These are phyloP conservation scores for Suhomyces bolitotheri DNA, from an alignment of 1,139 yeast species.

Conservation along the genomic window DNA sequence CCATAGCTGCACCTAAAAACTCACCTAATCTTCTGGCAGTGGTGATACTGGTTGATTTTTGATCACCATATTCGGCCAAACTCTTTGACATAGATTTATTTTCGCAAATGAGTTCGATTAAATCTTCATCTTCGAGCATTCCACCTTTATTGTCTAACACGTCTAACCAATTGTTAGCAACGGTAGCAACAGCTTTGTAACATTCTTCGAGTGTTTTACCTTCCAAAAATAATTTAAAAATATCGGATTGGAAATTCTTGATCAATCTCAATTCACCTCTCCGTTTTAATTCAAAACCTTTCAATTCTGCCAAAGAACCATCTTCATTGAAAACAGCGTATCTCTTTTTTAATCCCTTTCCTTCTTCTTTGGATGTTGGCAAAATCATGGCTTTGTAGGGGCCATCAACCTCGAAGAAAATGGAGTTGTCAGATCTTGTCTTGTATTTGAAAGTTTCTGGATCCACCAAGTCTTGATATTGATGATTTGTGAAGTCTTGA, in stretches of 20 bases:
- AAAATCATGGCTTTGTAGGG: slow-evolving; percentile 97
- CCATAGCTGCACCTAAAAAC: slow-evolving; percentile 96
- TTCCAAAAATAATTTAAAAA: slow-evolving; percentile 85
- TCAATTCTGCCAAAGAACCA: slow-evolving; percentile 90
- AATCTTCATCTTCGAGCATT: slow-evolving; percentile 89
- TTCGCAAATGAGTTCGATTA: slow-evolving; percentile 92
- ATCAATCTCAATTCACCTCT: slow-evolving; percentile 94
- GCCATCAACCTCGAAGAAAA: slow-evolving; percentile 97
- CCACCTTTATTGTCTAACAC: slow-evolving; percentile 85
- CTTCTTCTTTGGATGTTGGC: slow-evolving; percentile 97
- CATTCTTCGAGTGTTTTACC: slow-evolving; percentile 79
- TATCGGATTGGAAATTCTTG: slow-evolving; percentile 92
- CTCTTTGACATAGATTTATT: slow-evolving; percentile 95
- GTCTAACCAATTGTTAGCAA: slow-evolving; percentile 95
- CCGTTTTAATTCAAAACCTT: slow-evolving; percentile 95
- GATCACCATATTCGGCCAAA: slow-evolving; percentile 82
- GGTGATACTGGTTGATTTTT: slow-evolving; percentile 92
- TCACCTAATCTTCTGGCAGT: slow-evolving; percentile 94
- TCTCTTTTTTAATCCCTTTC: slow-evolving; percentile 92
- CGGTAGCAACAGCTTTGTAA: slow-evolving; percentile 85
- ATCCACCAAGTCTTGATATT: slow-evolving; percentile 84
- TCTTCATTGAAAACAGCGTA: slow-evolving; percentile 97
- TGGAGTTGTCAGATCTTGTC: slow-evolving; percentile 85
- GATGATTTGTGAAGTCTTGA: slow-evolving; percentile 86
- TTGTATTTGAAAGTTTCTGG: slow-evolving; percentile 66